A percentile compares a stretch with the other conserved stretches of the same genome.
These are phyloP conservation scores for Aspergillus versicolor DNA, from an alignment of 2,329 filamentous ascomycete genomes.

Conservation along the genomic window DNA sequence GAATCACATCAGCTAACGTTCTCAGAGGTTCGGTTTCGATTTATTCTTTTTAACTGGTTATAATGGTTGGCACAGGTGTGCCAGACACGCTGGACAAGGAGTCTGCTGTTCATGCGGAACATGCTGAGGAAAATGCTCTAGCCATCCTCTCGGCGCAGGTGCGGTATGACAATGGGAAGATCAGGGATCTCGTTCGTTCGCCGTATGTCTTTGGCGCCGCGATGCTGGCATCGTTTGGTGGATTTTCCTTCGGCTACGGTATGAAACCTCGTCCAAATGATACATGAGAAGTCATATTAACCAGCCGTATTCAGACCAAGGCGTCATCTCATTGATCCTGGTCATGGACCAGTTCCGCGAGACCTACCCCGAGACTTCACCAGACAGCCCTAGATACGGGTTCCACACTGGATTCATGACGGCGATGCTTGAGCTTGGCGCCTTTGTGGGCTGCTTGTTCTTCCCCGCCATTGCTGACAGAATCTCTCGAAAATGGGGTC, in stretches of 20 bases:
- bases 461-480: too few relatives aligned
- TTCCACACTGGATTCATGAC: too few relatives aligned
- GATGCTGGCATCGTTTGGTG: slow-evolving; percentile 44
- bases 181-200: neutral
- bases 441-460: too few relatives aligned
- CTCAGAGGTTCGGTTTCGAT: too few relatives aligned
- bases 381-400: too few relatives aligned
- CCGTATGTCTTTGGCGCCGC: slow-evolving; percentile 46
- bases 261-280: neutral
- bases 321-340: slow-evolving; percentile 41
- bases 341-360: slow-evolving; percentile 49
- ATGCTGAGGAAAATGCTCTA: neutral
- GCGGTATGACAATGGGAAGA: neutral
- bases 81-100: neutral
- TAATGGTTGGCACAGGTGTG: neutral
- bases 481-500: too few relatives aligned
- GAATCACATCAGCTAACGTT: too few relatives aligned
- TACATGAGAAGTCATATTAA: neutral
- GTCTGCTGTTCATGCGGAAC: neutral
- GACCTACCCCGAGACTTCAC: too few relatives aligned
- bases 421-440: too few relatives aligned
- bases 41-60: too few relatives aligned
- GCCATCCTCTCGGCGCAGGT: neutral
- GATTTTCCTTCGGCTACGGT: slow-evolving; percentile 45
- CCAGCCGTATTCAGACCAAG: slow-evolving; percentile 18